Percentiles rank a stretch among this genome's conserved stretches.
These are phyloP conservation scores for Solanum lycopersicoides DNA, from an alignment of 257 asterid species.

Conservation along the genomic window DNA sequence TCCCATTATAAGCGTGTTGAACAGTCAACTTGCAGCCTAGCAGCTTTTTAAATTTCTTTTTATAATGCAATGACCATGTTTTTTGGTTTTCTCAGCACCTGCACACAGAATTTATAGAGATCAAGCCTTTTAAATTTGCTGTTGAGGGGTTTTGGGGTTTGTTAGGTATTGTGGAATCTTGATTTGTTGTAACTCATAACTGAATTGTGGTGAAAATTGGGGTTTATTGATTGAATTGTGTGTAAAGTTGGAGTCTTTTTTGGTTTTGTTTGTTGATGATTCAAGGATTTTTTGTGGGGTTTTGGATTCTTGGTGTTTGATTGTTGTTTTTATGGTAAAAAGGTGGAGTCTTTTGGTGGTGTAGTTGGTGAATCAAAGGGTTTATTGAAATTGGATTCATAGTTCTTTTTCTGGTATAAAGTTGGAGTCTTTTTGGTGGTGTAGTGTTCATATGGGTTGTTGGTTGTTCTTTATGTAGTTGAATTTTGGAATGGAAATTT, in stretches of 20 bases:
- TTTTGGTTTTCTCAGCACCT: neutral
- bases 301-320: constrained; percentile 2
- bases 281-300: neutral
- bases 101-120: neutral
- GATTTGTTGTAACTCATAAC: neutral
- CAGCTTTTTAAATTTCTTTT: constrained; percentile 10
- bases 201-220: neutral
- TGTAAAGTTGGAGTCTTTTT: constrained; percentile 6
- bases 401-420: constrained; percentile 1
- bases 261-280: neutral
- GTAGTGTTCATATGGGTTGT: neutral
- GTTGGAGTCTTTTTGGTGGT: neutral
- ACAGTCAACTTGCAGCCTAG: constrained; percentile 45
- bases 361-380: neutral
- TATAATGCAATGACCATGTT: constrained; percentile 11
- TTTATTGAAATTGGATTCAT: neutral
- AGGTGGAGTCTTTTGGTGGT: constrained; percentile 1
- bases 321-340: constrained; percentile 9
- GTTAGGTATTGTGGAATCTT: neutral
- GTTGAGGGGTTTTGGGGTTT: neutral
- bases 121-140: neutral
- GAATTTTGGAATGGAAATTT: neutral
- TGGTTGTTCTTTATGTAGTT: neutral
- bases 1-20: constrained; percentile 43
- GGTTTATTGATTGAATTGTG: neutral